A percentile compares a stretch with the other conserved stretches of the same genome.
Conservation (phyloP, 805 yeast species). For the Crinitomyces ghanaensis region DNA sequence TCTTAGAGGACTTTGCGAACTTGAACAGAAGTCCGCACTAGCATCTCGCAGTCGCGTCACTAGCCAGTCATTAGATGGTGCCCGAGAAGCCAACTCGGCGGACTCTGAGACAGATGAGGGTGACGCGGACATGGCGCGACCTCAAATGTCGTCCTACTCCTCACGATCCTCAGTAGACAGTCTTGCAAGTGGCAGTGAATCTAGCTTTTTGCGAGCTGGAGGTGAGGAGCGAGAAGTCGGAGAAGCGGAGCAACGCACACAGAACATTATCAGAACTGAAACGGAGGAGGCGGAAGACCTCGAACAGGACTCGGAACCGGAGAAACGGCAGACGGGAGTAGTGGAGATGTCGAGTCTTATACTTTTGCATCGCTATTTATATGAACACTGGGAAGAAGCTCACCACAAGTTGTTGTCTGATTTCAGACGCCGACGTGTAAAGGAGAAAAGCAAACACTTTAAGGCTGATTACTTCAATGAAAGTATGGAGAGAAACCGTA, state of each 20-base stretch:
- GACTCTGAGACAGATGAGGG: no score
- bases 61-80: no score
- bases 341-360: no score
- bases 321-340: no score
- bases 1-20: conserved; percentile 6
- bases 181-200: no score
- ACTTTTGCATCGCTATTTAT: conserved; percentile 41
- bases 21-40: no score
- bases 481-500: conserved; percentile 5
- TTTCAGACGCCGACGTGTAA: conserved; percentile 12
- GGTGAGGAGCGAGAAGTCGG: conserved; percentile 13
- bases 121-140: not conserved
- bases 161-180: no score
- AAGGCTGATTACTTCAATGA: conserved; percentile 2
- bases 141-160: no score
- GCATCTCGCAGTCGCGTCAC: no score
- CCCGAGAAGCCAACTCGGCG: no score
- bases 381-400: conserved; percentile 36
- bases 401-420: conserved; percentile 16
- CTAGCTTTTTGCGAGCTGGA: conserved; percentile 1
- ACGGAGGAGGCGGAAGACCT: conserved; percentile 13
- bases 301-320: no score
- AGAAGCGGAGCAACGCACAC: conserved; percentile 10
- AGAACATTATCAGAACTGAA: conserved; percentile 6
- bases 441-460: not conserved